Conservation (phyloP, 202 grass and related monocot genomes). For the Panicum hallii region DNA sequence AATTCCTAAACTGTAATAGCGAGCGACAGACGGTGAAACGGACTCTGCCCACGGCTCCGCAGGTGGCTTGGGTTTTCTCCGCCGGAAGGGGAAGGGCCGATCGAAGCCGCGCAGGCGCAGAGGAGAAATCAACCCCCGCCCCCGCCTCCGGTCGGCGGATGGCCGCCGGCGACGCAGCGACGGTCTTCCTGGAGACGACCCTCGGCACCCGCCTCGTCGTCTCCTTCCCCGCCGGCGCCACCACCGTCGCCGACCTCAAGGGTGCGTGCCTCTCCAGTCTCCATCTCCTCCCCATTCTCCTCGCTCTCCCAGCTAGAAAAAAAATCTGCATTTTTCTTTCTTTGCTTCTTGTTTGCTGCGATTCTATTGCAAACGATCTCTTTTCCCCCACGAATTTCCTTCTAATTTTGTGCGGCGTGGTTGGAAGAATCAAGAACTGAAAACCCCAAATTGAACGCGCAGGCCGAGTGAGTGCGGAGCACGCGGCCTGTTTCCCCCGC, state of each 20-base stretch:
- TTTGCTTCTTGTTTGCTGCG: neutral
- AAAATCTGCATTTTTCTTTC: neutral
- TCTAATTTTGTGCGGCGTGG: neutral
- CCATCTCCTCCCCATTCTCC: neutral
- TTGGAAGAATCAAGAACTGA: neutral
- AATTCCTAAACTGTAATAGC: too few species aligned
- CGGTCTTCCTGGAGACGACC: constrained; percentile 43
- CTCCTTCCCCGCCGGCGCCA: constrained; percentile 28
- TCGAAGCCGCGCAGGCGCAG: neutral
- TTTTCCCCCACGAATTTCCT: neutral
- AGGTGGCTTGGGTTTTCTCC: neutral
- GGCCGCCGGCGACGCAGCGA: neutral
- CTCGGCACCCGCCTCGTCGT: constrained; percentile 35
- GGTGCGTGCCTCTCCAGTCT: neutral
- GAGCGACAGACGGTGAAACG: neutral
- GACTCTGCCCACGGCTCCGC: neutral
- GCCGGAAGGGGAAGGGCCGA: neutral
- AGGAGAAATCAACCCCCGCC: neutral
- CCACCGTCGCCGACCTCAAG: constrained; percentile 42
- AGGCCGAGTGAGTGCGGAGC: constrained; percentile 27
- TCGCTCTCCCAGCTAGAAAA: neutral
- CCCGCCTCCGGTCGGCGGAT: neutral
- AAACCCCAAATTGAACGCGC: constrained; percentile 1
- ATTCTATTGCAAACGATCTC: neutral
- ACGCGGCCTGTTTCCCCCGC: constrained; percentile 13